A percentile compares a stretch with the other conserved stretches of the same genome.
phyloP scores from a whole-genome alignment of 371 early-diverging fungal genomes.

The Zopfochytrium polystomum region DNA sequence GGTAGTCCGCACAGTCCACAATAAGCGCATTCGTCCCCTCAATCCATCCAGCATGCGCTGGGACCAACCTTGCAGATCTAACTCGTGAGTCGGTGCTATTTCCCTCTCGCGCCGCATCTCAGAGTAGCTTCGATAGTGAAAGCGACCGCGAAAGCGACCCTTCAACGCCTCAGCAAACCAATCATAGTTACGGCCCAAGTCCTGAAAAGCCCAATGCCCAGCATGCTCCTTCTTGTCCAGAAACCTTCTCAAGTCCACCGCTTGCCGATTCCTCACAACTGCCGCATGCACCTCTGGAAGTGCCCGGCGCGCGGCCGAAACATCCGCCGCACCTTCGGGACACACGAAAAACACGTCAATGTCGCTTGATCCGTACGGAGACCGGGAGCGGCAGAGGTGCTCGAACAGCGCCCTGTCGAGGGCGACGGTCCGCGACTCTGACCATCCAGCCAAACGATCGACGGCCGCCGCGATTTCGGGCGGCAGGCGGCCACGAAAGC shows the following conservation, averaged over 20 bases:
- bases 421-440: not conserved
- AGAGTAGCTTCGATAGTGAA: too few species aligned
- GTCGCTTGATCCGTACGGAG: constrained; percentile 18
- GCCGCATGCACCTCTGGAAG: constrained; percentile 14
- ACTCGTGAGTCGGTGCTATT: constrained; percentile 5
- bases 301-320: constrained; percentile 2
- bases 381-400: constrained; percentile 4
- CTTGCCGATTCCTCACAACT: constrained; percentile 10
- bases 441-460: constrained; percentile 2
- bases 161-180: constrained; percentile 14
- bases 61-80: constrained; percentile 25
- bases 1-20: constrained; percentile 28
- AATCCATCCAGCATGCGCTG: constrained; percentile 5
- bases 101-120: too few species aligned
- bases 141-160: too few species aligned
- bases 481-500: too few species aligned
- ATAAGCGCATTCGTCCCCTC: constrained; percentile 2
- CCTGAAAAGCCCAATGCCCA: constrained; percentile 10
- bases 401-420: constrained; percentile 24
- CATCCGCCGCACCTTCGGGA: constrained; percentile 12
- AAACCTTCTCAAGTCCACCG: constrained; percentile 1
- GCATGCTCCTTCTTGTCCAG: not conserved
- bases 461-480: constrained; percentile 18
- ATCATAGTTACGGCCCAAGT: constrained; percentile 5
- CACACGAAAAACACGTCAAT: constrained; percentile 30